Evolutionary conservation across 495 filamentous ascomycete species (phyloP), one percentile per base, ranked within the genome.

Genomic region (Parathielavia hyrcaniae): DNA sequence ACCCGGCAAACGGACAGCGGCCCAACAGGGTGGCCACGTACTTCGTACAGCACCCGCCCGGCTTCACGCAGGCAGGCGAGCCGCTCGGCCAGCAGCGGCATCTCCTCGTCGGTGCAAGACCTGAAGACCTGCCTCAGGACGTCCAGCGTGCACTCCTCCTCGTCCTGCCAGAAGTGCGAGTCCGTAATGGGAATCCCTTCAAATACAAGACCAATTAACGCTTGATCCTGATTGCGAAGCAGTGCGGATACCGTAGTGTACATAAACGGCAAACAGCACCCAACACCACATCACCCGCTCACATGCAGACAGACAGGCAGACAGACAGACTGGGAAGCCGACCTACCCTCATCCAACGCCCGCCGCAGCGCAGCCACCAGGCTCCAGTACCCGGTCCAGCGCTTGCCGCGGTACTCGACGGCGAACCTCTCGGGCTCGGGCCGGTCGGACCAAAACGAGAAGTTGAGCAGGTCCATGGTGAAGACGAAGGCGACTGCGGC

Each of bases 321-420:
- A 55, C 36, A 53, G 46, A 45, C 19, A 19, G 23, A 49, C 50
- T 36, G 3, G 35, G 50, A 44, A 61, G 53, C 35, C 53, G 46
- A 53, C 76, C 60, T 64, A 86, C 89, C 87, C 78, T 97, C 92
- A 57, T 97, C 93, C 44, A 97, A 71, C 11, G 90, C 93, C 64
- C 95, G 79, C 68, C 88, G 86, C 65, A 99, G 68, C 19, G 84
- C 81, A 44, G 95, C 93, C 30, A 97, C 88, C 54, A 98, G 73
- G 68, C 90, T 96, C 87, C 89, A 96, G 66, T 98, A 98, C 30
- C 93, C 93, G 2, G 91, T 96, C 87, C 89, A 96, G 53, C 71
- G 81, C 71, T 83, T 85, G 30, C 84, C 91, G 20, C 79, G 80
- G 68, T 96, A 97, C 43, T 86, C 83, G 8, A 97, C 77, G 10